Evolutionary conservation across 768 basidiomycete species (phyloP), one percentile per base, ranked within the genome.

Genomic region (Pleurotus tuoliensis): DNA sequence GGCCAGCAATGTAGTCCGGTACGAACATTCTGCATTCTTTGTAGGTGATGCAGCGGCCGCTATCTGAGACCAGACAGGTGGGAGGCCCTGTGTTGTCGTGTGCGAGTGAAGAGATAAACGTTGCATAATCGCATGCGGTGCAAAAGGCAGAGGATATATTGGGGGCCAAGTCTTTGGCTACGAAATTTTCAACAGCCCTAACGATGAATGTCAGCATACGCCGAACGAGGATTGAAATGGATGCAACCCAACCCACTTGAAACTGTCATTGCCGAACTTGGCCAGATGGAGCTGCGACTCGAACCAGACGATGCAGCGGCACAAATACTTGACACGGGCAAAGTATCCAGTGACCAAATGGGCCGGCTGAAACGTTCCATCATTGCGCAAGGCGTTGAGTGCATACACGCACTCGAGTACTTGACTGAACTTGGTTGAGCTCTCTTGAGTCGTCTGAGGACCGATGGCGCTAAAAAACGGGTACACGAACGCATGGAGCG

Each of bases 331-430:
- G 24, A 60, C 9, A 11, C 48, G 24, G 41, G 64, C 58, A 49
- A 60, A 58, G n/a, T 43, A 55, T 25, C 58, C 44, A 34, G 62
- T 61, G 16, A 58, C 18, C 3, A 56, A 15, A 27, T 39, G 22
- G 15, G 62, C 52, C 3, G 16, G 22, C 16, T 55, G n/a, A 47
- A 64, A 64, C 27, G 47, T 63, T 12, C 63, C 63, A 59, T 59
- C 59, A 3, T 40, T 37, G 11, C 56, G 20, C 16, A 64, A 55
- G 25, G 45, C 20, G 2, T 20, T n/a, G 24, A 64, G 22, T 11
- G 61, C 61, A 5, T 47, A n/a, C 6, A 64, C 41, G 37, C 61
- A 61, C 41, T 64, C 63, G n/a, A 60, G 41, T 3, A 34, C 22
- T 11, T 60, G 41, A n/a, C 46, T 43, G 61, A 60, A 63, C 39